phyloP scores from a whole-genome alignment of 352 stramenopile genomes.

The Pythium pyrilobum region DNA sequence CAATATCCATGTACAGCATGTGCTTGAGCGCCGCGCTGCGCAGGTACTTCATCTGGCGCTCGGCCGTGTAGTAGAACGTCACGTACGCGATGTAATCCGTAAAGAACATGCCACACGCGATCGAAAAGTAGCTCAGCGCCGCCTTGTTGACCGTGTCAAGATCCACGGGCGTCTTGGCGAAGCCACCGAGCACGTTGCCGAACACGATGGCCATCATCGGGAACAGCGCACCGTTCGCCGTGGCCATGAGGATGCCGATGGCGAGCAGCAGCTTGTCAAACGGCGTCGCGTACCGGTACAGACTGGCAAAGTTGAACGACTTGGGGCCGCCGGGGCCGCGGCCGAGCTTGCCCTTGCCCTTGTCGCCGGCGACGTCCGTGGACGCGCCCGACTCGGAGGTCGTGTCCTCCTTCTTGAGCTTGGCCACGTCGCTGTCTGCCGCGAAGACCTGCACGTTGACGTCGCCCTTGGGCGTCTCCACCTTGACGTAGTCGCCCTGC shows the following conservation, averaged over 20 bases:
- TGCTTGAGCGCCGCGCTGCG: constrained; percentile 18
- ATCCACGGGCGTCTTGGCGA: constrained; percentile 17
- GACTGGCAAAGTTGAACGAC: constrained; percentile 10
- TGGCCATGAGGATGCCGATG: constrained; percentile 16
- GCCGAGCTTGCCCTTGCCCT: neutral
- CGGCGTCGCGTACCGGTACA: constrained; percentile 29
- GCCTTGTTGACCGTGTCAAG: constrained; percentile 21
- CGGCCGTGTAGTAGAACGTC: constrained; percentile 24
- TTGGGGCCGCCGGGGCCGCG: neutral
- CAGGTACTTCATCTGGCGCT: constrained; percentile 33
- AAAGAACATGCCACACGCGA: constrained; percentile 33
- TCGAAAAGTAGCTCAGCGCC: constrained; percentile 26
- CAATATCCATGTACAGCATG: constrained; percentile 31
- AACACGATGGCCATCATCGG: constrained; percentile 44
- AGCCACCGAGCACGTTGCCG: constrained; percentile 27
- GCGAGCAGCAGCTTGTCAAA: constrained; percentile 24
- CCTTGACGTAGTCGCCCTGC: constrained; percentile 10
- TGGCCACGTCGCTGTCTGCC: neutral
- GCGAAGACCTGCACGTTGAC: constrained; percentile 5
- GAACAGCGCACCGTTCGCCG: constrained; percentile 25
- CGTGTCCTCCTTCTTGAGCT: constrained; percentile 7
- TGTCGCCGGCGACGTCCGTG: neutral
- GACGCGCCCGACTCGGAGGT: constrained; percentile 3
- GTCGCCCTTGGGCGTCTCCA: constrained; percentile 14
- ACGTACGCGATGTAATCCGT: constrained; percentile 30